Conservation (phyloP, 257 asterid genomes). For the Jacaranda mimosifolia region DNA sequence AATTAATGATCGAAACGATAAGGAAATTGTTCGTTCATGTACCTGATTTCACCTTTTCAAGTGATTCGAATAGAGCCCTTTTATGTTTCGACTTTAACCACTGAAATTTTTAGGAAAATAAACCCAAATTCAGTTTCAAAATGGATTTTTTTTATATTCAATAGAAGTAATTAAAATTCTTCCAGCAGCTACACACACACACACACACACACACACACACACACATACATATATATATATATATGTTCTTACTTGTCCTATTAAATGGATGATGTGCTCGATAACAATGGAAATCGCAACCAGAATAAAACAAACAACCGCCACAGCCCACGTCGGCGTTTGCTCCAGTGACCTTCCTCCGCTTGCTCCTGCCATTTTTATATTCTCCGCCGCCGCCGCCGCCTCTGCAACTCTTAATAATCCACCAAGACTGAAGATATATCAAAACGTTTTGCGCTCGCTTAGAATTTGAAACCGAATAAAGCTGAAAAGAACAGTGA, state of each 20-base stretch:
- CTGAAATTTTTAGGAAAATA: constrained; percentile 41
- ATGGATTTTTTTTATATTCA: background rate
- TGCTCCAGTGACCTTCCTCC: constrained; percentile 79
- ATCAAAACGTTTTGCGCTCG: too few species aligned
- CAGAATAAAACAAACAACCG: constrained; percentile 75
- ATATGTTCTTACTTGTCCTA: constrained; percentile 61
- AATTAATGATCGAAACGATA: background rate
- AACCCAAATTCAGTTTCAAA: background rate
- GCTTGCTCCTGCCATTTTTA: constrained; percentile 71
- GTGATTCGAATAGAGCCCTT: constrained; percentile 77
- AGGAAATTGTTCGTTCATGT: background rate
- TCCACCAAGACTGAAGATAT: too few species aligned
- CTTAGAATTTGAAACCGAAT: background rate
- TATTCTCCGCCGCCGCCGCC: constrained; percentile 29
- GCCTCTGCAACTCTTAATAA: background rate
- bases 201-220: background rate
- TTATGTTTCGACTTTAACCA: constrained; percentile 78
- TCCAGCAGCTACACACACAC: background rate
- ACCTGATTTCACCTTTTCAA: constrained; percentile 92
- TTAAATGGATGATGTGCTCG: constrained; percentile 72
- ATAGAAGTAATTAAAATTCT: background rate
- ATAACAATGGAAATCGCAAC: constrained; percentile 74
- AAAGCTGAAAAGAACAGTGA: background rate
- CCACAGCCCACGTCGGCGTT: constrained; percentile 97
- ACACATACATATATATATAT: background rate